Evolutionary conservation across 352 stramenopile genomes (phyloP).

Genomic region (Globisporangium okanoganense): DNA sequence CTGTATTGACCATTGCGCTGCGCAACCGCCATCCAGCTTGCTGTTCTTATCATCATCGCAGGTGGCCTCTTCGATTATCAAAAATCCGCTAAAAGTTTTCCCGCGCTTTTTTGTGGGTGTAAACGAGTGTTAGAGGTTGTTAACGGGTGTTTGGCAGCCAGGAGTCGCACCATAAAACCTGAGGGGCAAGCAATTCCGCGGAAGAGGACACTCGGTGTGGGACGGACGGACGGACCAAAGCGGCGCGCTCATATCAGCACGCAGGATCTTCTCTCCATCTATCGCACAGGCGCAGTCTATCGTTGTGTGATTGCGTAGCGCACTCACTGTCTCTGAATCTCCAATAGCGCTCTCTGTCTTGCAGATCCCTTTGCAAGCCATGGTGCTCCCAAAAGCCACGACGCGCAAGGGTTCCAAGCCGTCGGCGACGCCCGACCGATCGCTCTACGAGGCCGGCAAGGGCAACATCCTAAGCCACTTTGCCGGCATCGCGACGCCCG

Average conservation of each 20-base stretch:
- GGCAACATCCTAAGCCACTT: slow-evolving; percentile 66
- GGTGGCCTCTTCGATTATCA: background rate
- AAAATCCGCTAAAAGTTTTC: slow-evolving; percentile 2
- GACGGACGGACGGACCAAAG: background rate
- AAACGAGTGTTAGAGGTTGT: background rate
- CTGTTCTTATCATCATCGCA: background rate
- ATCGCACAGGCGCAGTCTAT: background rate
- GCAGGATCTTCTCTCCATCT: background rate
- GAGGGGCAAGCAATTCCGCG: background rate
- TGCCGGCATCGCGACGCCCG: slow-evolving; percentile 40
- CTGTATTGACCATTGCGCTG: background rate
- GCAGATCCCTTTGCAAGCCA: background rate
- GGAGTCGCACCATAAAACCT: background rate
- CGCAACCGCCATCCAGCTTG: background rate
- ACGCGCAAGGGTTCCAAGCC: slow-evolving; percentile 5
- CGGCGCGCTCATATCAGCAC: slow-evolving; percentile 1
- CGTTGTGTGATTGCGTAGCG: background rate
- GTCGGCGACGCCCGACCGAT: slow-evolving; percentile 11
- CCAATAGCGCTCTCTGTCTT: background rate
- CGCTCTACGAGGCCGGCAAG: slow-evolving; percentile 48
- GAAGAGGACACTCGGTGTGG: background rate
- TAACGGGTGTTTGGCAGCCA: background rate
- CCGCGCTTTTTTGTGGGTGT: slow-evolving; percentile 12
- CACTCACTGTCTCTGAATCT: background rate
- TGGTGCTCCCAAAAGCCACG: slow-evolving; percentile 16